These are phyloP conservation scores for Blastocystis sp. DNA, from an alignment of 352 stramenopile species.

Conservation along the genomic window DNA sequence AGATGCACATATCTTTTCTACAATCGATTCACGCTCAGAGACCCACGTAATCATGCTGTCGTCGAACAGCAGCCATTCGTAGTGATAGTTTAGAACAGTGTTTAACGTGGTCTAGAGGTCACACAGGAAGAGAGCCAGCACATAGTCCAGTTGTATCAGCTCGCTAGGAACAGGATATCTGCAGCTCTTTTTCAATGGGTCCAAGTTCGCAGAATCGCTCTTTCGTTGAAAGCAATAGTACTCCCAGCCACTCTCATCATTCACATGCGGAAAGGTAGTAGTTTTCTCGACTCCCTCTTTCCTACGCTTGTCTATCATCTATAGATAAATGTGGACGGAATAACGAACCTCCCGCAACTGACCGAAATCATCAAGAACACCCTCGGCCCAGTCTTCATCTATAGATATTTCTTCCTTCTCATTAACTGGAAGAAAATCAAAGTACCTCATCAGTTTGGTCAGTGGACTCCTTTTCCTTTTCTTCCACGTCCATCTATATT, in stretches of 20 bases:
- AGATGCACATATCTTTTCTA: conserved; percentile 31
- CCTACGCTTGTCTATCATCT: not conserved
- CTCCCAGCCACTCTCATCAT: conserved; percentile 49
- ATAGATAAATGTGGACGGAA: not conserved
- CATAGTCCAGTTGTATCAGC: not conserved
- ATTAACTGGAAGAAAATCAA: not conserved
- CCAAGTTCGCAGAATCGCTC: not conserved
- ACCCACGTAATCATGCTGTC: not conserved
- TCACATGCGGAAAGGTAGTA: not conserved
- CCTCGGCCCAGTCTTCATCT: not conserved
- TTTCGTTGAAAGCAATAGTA: conserved; percentile 42
- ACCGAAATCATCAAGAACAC: conserved; percentile 1
- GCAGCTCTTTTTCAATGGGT: not conserved
- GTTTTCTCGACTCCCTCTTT: not conserved
- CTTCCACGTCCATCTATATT: not conserved
- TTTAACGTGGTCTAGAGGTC: not conserved
- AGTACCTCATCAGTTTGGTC: not conserved
- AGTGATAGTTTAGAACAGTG: conserved; percentile 42
- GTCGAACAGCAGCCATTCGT: conserved; percentile 53
- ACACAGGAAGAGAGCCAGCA: not conserved
- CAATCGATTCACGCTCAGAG: not conserved
- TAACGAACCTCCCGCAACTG: not conserved
- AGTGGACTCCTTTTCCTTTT: too few species aligned
- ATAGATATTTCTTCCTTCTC: not conserved
- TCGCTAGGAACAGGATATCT: not conserved